These are phyloP conservation scores for Zymoseptoria tritici DNA, from an alignment of 2,329 filamentous ascomycete genomes.

Conservation along the genomic window DNA sequence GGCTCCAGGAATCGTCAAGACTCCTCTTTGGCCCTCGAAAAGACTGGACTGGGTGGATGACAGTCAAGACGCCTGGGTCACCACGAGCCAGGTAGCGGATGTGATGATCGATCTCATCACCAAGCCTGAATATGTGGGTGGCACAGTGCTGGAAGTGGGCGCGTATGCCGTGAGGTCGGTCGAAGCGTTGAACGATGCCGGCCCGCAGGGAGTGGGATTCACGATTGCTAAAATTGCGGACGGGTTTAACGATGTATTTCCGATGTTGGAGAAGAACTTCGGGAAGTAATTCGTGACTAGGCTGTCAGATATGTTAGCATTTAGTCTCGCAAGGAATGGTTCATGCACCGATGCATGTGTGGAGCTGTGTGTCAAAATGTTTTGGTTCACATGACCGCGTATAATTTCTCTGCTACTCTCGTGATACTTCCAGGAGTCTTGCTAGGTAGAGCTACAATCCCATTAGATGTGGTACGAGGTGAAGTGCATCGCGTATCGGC, in stretches of 20 bases:
- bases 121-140: conserved; percentile 1
- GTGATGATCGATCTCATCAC: conserved; percentile 3
- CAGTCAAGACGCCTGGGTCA: conserved; percentile 1
- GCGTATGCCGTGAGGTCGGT: conserved; percentile 1
- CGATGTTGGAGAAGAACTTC: conserved; percentile 4
- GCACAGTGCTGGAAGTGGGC: conserved; percentile 1
- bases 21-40: conserved; percentile 17
- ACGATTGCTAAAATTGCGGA: background rate
- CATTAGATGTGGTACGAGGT: too few species aligned
- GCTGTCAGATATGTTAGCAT: background rate
- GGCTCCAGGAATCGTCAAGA: conserved; percentile 52
- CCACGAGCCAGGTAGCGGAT: conserved; percentile 1
- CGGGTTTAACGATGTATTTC: background rate
- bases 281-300: background rate
- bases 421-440: too few species aligned
- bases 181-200: background rate
- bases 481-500: background rate
- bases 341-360: background rate
- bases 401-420: too few species aligned
- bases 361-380: background rate
- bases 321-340: background rate
- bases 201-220: background rate
- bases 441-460: too few species aligned
- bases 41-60: background rate
- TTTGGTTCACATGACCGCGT: too few species aligned